Evolutionary conservation across 2,329 filamentous ascomycete genomes (phyloP).

Genomic region (Talaromyces marneffei): DNA sequence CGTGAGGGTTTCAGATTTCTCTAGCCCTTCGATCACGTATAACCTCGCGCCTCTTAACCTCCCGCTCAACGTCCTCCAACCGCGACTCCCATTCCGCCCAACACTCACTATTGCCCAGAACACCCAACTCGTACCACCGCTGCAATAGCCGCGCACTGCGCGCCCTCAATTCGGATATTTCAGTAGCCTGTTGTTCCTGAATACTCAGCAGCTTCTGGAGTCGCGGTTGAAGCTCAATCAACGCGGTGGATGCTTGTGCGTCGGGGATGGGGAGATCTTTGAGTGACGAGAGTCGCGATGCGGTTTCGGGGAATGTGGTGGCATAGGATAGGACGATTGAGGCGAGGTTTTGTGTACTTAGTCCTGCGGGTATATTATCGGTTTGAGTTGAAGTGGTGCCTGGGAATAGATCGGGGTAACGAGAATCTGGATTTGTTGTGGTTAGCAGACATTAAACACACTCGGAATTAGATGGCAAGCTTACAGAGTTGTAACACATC

Average conservation of each 20-base stretch:
- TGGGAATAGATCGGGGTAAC: conserved; percentile 39
- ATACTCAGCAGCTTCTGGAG: conserved; percentile 31
- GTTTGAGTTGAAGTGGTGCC: conserved; percentile 22
- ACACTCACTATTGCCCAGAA: conserved; percentile 62
- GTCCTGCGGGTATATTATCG: conserved; percentile 29
- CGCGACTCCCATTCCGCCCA: conserved; percentile 68
- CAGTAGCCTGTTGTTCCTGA: conserved; percentile 36
- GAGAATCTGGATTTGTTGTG: conserved; percentile 28
- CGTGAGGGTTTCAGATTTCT: conserved; percentile 21
- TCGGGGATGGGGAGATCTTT: conserved; percentile 44
- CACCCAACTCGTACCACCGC: conserved; percentile 67
- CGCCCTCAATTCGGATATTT: conserved; percentile 38
- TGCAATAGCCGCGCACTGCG: conserved; percentile 50
- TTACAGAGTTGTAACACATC: conserved; percentile 41
- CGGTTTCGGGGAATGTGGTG: conserved; percentile 42
- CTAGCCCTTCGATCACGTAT: conserved; percentile 50
- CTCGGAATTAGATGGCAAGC: not conserved
- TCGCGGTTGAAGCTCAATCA: conserved; percentile 40
- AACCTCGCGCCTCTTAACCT: conserved; percentile 58
- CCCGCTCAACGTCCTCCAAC: conserved; percentile 59
- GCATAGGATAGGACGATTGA: conserved; percentile 43
- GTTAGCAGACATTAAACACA: conserved; percentile 4
- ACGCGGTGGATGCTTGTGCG: conserved; percentile 35
- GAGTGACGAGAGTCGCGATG: conserved; percentile 44
- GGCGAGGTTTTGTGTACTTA: conserved; percentile 33